phyloP scores from a whole-genome alignment of 1,284 basidiomycete genomes.

The Heterobasidion irregulare region DNA sequence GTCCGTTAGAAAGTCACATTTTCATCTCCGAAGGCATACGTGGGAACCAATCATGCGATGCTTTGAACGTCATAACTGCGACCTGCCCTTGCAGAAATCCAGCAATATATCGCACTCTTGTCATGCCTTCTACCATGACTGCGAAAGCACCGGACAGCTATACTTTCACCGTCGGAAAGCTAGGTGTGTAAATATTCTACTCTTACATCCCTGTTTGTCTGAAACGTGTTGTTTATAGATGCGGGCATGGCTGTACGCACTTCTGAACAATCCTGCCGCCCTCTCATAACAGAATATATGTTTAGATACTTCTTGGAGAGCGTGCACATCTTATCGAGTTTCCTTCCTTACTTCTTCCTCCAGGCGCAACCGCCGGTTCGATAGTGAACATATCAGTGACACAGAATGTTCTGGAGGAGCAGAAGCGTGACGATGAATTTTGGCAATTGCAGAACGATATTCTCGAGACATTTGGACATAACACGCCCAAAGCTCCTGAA shows the following conservation, averaged over 20 bases:
- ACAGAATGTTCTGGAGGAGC: slow-evolving; percentile 78
- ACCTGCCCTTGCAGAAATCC: no score
- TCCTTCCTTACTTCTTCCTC: slow-evolving; percentile 85
- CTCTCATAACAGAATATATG: slow-evolving; percentile 1
- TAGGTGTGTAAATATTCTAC: slow-evolving; percentile 34
- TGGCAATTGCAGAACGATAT: slow-evolving; percentile 79
- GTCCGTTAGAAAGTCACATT: no score
- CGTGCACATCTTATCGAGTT: slow-evolving; percentile 94
- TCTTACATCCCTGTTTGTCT: background rate
- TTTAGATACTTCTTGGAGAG: slow-evolving; percentile 82
- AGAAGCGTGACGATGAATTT: slow-evolving; percentile 73
- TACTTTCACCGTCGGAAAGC: slow-evolving; percentile 68
- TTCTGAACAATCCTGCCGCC: background rate
- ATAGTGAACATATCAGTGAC: slow-evolving; percentile 93
- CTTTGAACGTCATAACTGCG: no score
- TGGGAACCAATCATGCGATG: no score
- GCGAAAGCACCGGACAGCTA: slow-evolving; percentile 39
- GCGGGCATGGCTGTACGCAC: slow-evolving; percentile 73
- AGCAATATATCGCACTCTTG: no score
- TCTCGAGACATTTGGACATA: slow-evolving; percentile 62
- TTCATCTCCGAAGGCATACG: no score
- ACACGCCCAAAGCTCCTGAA: slow-evolving; percentile 64
- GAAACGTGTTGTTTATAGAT: slow-evolving; percentile 32
- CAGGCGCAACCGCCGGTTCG: slow-evolving; percentile 86
- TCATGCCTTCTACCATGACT: background rate